Base-by-base conservation (phyloP, 192 early-diverging fungal species). In the Linnemannia exigua region DNA sequence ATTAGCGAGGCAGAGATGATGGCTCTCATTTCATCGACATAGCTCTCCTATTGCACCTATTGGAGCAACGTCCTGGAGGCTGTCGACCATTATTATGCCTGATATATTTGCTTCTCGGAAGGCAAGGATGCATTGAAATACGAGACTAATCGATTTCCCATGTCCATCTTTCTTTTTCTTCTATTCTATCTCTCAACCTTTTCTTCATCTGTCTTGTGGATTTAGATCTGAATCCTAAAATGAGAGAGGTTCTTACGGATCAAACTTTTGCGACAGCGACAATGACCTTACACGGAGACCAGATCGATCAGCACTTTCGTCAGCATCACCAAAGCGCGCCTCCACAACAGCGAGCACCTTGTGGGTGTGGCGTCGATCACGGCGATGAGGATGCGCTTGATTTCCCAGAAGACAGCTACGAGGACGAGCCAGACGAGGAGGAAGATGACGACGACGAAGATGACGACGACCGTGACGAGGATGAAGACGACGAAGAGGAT, bases 361-460 rank as follows among this genome's bases (percentile, higher is more conserved):
- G 77, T 41, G 76, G 72, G 50, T 86, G 84, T 51, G 84, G 84
- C 9, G 63, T 54, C 5, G 78, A 86, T 36, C 84, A 86, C 72
- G 79, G 78, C 12, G 72, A 85, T 48, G 76, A 83, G 3, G 76
- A 67, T 36, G n/a, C 68, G 7, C 69, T 80, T 14, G 79, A 70
- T 28, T 86, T 86, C 33, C 84, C 84, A 63, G 84, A 86, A n/a
- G 84, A 86, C 70, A 86, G 84, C 51, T 86, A 86, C 58, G 84
- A 86, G 44, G 84, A 86, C 63, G 84, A 86, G 41, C 84, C 84
- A 36, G 77, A 86, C 33, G 84, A 86, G 20, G 83, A 85, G 33
- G 76, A 77, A 8, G 82, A 84, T 2, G 81, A 73, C 0, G 83
- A 86, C 33, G 84, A 86, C 22, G 84, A 80, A 6, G 81, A 82